A percentile compares a stretch with the other conserved stretches of the same genome.
Conservation (phyloP, 2,329 filamentous ascomycete genomes). For the Grosmannia clavigera region DNA sequence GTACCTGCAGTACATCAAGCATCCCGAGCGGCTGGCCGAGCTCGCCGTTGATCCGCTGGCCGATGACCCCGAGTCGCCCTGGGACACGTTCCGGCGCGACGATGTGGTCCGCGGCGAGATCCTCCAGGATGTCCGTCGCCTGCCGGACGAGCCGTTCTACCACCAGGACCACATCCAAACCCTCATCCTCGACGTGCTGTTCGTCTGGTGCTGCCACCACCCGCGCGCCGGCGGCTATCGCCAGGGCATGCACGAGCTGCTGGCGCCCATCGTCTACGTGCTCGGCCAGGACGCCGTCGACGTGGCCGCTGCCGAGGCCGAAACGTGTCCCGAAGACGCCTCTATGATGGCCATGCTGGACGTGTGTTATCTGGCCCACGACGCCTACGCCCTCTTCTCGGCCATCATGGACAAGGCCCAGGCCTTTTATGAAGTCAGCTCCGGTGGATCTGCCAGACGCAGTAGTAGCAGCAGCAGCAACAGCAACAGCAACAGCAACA, state of each 20-base stretch:
- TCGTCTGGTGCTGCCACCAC: constrained; percentile 89
- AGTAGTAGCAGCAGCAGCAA: neutral
- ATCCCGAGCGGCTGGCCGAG: constrained; percentile 64
- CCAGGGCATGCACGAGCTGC: constrained; percentile 97
- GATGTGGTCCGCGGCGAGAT: constrained; percentile 80
- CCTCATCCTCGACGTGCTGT: constrained; percentile 78
- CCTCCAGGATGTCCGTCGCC: constrained; percentile 82
- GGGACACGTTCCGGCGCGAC: constrained; percentile 76
- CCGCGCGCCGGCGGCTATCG: constrained; percentile 77
- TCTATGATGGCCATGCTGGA: constrained; percentile 58
- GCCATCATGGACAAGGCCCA: constrained; percentile 80
- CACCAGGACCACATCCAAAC: constrained; percentile 65
- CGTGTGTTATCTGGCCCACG: constrained; percentile 68
- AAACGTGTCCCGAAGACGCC: constrained; percentile 26
- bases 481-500: neutral
- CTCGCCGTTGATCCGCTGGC: constrained; percentile 71
- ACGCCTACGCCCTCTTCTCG: constrained; percentile 76
- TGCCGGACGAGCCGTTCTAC: constrained; percentile 87
- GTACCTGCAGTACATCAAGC: constrained; percentile 69
- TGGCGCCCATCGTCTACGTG: constrained; percentile 80
- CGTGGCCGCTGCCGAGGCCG: neutral
- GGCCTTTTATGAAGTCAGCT: constrained; percentile 68
- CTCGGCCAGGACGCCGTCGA: constrained; percentile 72
- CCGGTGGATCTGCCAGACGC: constrained; percentile 16
- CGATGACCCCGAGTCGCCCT: constrained; percentile 74